A percentile compares a stretch with the other conserved stretches of the same genome.
Conservation (phyloP, 495 filamentous ascomycete species). For the Penicillium egyptiacum region DNA sequence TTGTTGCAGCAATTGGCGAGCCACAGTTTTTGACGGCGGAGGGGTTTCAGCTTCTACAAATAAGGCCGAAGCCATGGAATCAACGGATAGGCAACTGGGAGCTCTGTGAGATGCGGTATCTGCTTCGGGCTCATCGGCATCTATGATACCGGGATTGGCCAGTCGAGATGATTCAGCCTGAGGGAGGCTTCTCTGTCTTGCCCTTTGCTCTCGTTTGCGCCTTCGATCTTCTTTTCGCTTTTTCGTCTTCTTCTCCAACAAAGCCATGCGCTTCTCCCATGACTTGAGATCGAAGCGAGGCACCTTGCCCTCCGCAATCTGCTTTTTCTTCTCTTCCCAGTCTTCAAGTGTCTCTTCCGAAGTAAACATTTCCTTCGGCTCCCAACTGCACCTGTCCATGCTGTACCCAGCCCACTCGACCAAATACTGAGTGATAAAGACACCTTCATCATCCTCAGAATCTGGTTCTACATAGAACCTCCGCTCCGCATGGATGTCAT, state of each 20-base stretch:
- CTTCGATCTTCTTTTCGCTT: conserved; percentile 4
- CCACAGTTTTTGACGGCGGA: not conserved
- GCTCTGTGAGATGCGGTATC: not conserved
- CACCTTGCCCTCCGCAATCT: conserved; percentile 41
- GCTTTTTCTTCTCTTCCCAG: conserved; percentile 55
- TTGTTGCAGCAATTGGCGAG: not conserved
- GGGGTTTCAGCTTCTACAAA: not conserved
- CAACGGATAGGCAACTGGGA: not conserved
- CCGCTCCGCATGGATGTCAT: conserved; percentile 51
- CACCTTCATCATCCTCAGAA: conserved; percentile 3
- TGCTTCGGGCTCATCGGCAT: not conserved
- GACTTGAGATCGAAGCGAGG: conserved; percentile 49
- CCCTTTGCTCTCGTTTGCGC: not conserved
- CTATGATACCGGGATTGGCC: not conserved
- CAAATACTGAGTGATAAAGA: conserved; percentile 47
- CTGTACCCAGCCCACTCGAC: conserved; percentile 65
- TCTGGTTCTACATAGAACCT: not conserved
- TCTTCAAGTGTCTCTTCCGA: conserved; percentile 44
- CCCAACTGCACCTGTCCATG: conserved; percentile 60
- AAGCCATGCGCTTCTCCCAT: conserved; percentile 39
- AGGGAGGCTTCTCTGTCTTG: not conserved
- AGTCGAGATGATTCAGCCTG: not conserved
- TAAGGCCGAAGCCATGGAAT: not conserved
- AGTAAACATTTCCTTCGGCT: conserved; percentile 56
- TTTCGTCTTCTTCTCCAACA: conserved; percentile 26